Percentiles rank a stretch among this genome's conserved stretches.
Conservation (phyloP, 1,284 basidiomycete genomes). For the Cryptococcus deneoformans region DNA sequence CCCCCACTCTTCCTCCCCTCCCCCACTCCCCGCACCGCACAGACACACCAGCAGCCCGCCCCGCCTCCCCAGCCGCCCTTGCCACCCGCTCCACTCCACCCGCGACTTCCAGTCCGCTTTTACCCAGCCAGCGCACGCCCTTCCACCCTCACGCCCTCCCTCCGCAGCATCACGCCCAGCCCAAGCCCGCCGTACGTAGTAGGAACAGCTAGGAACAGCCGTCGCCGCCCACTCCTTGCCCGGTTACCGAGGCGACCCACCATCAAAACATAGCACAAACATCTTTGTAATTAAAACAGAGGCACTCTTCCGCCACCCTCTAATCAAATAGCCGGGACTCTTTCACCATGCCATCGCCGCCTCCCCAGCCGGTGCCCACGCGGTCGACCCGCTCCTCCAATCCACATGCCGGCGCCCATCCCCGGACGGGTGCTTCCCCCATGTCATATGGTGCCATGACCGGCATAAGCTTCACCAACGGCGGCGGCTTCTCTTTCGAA, state of each 20-base stretch:
- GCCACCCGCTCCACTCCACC: background rate
- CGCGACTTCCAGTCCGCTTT: background rate
- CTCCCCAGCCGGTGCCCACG: conserved; percentile 23
- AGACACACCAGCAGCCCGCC: background rate
- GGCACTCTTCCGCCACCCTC: background rate
- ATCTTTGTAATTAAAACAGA: background rate
- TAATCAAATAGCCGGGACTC: background rate
- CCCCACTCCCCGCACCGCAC: background rate
- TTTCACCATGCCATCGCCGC: conserved; percentile 21
- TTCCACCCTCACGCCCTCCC: background rate
- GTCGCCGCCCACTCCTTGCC: background rate
- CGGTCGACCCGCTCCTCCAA: conserved; percentile 11
- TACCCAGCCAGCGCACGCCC: background rate
- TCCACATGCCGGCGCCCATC: conserved; percentile 5
- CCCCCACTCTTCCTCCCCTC: background rate
- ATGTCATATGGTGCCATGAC: conserved; percentile 46
- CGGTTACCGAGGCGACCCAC: background rate
- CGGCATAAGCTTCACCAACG: conserved; percentile 42
- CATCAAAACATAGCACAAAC: background rate
- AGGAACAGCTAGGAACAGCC: background rate
- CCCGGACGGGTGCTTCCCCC: conserved; percentile 26
- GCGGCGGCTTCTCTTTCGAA: conserved; percentile 40
- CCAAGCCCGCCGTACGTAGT: background rate
- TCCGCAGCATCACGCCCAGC: background rate
- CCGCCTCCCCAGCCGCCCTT: background rate